phyloP scores from a whole-genome alignment of 192 early-diverging fungal species.

The Blastocladiella britannica region DNA sequence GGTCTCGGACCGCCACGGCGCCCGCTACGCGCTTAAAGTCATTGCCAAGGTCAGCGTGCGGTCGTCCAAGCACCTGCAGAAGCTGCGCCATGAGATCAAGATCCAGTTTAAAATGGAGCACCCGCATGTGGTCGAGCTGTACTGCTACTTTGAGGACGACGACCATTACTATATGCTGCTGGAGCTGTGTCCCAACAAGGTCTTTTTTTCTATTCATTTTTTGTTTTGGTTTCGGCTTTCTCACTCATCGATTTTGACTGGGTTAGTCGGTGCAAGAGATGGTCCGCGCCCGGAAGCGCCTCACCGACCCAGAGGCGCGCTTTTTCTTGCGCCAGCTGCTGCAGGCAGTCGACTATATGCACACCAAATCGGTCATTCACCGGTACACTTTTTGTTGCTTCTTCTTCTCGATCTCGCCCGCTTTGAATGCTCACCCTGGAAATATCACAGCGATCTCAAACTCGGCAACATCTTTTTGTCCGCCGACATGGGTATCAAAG shows the following conservation, averaged over 20 bases:
- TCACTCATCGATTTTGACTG: slow-evolving; percentile 25
- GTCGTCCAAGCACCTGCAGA: slow-evolving; percentile 7
- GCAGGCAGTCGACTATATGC: slow-evolving; percentile 60
- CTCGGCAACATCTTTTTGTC: slow-evolving; percentile 81
- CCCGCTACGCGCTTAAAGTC: slow-evolving; percentile 38
- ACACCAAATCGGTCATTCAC: slow-evolving; percentile 60
- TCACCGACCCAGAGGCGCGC: slow-evolving; percentile 78
- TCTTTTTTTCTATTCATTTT: neutral
- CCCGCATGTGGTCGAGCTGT: slow-evolving; percentile 56
- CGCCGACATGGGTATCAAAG: slow-evolving; percentile 59
- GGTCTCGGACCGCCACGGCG: slow-evolving; percentile 25
- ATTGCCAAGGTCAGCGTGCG: slow-evolving; percentile 21
- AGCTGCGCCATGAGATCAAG: slow-evolving; percentile 55
- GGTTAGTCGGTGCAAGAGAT: slow-evolving; percentile 39
- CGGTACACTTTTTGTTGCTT: no score
- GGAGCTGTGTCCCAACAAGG: slow-evolving; percentile 71
- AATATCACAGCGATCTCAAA: slow-evolving; percentile 94
- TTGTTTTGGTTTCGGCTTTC: neutral
- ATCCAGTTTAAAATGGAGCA: slow-evolving; percentile 55
- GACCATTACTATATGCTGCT: slow-evolving; percentile 70
- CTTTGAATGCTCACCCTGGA: no score
- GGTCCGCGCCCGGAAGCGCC: slow-evolving; percentile 45
- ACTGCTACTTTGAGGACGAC: slow-evolving; percentile 71
- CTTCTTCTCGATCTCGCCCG: no score
- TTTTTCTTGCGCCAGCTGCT: slow-evolving; percentile 69